Base-by-base conservation (phyloP, 2,329 filamentous ascomycete genomes). In the Cladophialophora exuberans region DNA sequence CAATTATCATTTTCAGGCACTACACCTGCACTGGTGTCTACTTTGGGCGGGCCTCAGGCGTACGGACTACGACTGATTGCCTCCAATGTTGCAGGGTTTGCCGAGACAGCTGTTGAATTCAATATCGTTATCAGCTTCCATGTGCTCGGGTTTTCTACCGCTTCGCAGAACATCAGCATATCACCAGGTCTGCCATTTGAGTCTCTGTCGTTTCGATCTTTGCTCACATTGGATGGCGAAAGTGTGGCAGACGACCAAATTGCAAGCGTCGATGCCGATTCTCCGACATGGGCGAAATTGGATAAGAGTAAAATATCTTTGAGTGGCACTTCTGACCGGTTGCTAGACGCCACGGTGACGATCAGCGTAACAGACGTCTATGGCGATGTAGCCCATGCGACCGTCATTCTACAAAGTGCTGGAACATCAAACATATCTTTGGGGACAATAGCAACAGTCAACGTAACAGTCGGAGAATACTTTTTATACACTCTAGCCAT, bases 81-180 rank as follows among this genome's bases (percentile, higher is more conserved):
- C 1, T 93, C 88, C 1, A 88, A 95, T 66, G 82, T 90, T 15
- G 75, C 82, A n/a, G 90, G 89, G 1, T 96, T 92, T 67, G 82
- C 87, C 4, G 86, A 84, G 1, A 79, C 81, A 7, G 80, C 81
- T 1, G 67, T 87, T 48, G 73, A 76, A 0, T 95, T 96, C 68
- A 83, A 85, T 4, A 80, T 96, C 30, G 77, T 86, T 2, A 84
- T 96, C 17, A 86, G 86, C 41, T 82, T 77, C 48, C 88, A 91
- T 69, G 80, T 86, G 61, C 74, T 96, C 35, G 81, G 80, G 1
- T 87, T 88, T 59, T 79, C 81, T 2, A 76, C 83, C 7, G 78
- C 81, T 4, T 67, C 76, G 6, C 73, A 89, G 48, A 69, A 72
- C 2, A 69, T 88, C 38, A 85, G 85, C 53, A 78, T 83, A 3